These are phyloP conservation scores for Pythium graminicola DNA, from an alignment of 352 stramenopile species.

Conservation along the genomic window DNA sequence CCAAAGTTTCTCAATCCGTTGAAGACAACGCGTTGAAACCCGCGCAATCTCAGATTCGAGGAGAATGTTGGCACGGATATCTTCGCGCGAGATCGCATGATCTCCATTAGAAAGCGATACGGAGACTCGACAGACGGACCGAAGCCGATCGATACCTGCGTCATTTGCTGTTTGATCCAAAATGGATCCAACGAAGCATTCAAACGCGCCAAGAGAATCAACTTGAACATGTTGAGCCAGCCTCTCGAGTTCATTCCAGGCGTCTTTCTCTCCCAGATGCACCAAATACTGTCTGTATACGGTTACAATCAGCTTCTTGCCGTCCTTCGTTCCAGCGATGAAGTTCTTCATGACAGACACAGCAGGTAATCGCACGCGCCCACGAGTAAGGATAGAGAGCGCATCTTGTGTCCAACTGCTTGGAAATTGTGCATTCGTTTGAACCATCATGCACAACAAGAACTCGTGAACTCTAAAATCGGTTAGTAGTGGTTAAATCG, in stretches of 20 bases:
- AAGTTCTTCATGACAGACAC: conserved; percentile 6
- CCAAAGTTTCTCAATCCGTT: background rate
- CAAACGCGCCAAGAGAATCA: conserved; percentile 5
- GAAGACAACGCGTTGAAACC: background rate
- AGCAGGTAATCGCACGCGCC: background rate
- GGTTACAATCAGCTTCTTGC: conserved; percentile 5
- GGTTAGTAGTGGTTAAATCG: background rate
- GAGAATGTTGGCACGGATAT: background rate
- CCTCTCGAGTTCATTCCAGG: background rate
- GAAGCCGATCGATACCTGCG: background rate
- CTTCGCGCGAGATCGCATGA: background rate
- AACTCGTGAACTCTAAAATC: conserved; percentile 6
- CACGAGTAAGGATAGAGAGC: background rate
- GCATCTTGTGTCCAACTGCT: conserved; percentile 18
- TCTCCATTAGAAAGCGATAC: background rate
- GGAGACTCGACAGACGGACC: background rate
- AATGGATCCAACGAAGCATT: conserved; percentile 6
- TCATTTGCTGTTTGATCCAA: background rate
- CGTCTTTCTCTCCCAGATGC: background rate
- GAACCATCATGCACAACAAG: conserved; percentile 2
- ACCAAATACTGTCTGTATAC: conserved; percentile 2
- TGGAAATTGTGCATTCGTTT: conserved; percentile 4
- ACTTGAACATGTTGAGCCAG: background rate
- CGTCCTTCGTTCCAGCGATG: conserved; percentile 5
- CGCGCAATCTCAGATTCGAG: background rate